phyloP scores from a whole-genome alignment of 1,284 basidiomycete genomes.

The Cutaneotrichosporon arboriforme region DNA sequence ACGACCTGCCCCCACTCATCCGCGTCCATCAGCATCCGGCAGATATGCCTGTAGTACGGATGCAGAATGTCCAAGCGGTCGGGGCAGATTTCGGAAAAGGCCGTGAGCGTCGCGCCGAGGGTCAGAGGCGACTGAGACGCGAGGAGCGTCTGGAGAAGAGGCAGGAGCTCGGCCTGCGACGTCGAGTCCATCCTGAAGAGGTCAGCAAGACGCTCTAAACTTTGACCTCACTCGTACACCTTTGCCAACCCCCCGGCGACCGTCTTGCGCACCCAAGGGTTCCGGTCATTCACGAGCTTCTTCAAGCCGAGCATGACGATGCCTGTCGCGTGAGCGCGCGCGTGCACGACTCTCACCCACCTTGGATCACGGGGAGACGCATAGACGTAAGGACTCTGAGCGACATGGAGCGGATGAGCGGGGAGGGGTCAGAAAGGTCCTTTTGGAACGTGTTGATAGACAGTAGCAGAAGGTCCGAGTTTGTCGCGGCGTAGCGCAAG shows the following conservation, averaged over 20 bases:
- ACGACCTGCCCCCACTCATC: slow-evolving; percentile 95
- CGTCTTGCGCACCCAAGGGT: slow-evolving; percentile 88
- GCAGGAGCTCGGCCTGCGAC: slow-evolving; percentile 66
- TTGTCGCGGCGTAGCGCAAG: slow-evolving; percentile 81
- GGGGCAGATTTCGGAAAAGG: slow-evolving; percentile 78
- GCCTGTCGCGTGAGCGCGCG: slow-evolving; percentile 40
- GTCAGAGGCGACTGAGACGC: slow-evolving; percentile 80
- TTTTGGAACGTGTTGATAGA: slow-evolving; percentile 99
- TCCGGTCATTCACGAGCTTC: slow-evolving; percentile 82
- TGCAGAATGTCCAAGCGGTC: slow-evolving; percentile 81
- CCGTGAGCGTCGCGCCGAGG: slow-evolving; percentile 75
- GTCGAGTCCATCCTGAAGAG: slow-evolving; percentile 63
- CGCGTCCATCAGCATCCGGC: slow-evolving; percentile 75
- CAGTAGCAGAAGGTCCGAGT: slow-evolving; percentile 89
- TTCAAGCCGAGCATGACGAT: slow-evolving; percentile 84
- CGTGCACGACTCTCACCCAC: slow-evolving; percentile 34
- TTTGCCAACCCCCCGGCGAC: slow-evolving; percentile 85
- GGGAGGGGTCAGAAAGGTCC: slow-evolving; percentile 85
- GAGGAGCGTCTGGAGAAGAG: slow-evolving; percentile 68
- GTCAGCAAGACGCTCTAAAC: neutral
- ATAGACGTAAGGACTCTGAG: slow-evolving; percentile 89
- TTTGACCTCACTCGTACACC: slow-evolving; percentile 63
- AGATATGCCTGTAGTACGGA: slow-evolving; percentile 78
- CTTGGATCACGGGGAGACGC: slow-evolving; percentile 73
- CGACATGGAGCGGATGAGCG: slow-evolving; percentile 89